Evolutionary conservation across 1,284 basidiomycete species (phyloP).

Genomic region (Cryptococcus sp.): DNA sequence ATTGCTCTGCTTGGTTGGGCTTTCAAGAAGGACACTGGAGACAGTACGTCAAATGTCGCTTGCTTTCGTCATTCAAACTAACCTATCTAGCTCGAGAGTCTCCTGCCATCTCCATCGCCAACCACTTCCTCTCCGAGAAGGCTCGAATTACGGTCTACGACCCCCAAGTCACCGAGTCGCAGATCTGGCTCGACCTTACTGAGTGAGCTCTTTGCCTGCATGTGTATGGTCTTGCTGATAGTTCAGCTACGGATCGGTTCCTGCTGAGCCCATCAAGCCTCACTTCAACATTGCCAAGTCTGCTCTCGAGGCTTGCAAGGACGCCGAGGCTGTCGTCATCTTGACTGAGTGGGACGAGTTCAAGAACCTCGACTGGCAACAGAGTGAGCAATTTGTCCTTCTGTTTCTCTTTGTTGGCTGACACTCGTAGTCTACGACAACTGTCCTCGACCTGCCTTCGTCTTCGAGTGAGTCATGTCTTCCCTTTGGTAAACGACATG

Average conservation of each 20-base stretch:
- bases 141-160: constrained; percentile 87
- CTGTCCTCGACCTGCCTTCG: constrained; percentile 94
- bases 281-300: constrained; percentile 71
- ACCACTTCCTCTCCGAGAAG: constrained; percentile 85
- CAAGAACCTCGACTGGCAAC: constrained; percentile 79
- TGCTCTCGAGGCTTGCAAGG: constrained; percentile 79
- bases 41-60: constrained; percentile 53
- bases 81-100: constrained; percentile 67
- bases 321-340: constrained; percentile 87
- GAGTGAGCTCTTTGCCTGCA: constrained; percentile 27
- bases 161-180: constrained; percentile 62
- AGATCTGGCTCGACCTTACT: constrained; percentile 54
- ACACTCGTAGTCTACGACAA: constrained; percentile 59
- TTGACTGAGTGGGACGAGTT: constrained; percentile 95
- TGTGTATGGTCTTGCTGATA: background rate
- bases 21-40: constrained; percentile 94
- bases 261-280: constrained; percentile 59
- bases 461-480: constrained; percentile 70
- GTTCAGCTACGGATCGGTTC: constrained; percentile 30
- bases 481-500: background rate
- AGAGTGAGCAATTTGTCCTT: constrained; percentile 20
- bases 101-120: constrained; percentile 89
- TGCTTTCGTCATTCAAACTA: background rate
- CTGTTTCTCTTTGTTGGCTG: background rate
- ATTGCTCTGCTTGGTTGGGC: constrained; percentile 89